Evolutionary conservation across 2,329 filamentous ascomycete genomes (phyloP).

Genomic region (Madurella fahalii): DNA sequence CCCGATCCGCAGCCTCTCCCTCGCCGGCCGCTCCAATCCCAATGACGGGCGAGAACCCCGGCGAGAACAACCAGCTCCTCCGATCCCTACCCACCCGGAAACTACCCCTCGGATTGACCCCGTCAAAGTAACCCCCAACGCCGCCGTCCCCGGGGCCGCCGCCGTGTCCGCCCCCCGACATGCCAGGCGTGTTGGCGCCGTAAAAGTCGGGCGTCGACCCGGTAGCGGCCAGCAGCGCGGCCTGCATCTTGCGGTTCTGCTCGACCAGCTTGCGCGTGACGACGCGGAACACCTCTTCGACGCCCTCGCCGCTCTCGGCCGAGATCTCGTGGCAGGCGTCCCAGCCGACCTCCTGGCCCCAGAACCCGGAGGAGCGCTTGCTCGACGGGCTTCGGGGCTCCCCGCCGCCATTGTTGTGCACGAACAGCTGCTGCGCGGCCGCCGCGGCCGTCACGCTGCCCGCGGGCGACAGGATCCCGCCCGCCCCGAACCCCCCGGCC

Average conservation of each 20-base stretch:
- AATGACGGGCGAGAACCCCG: conserved; percentile 43
- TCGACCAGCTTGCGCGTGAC: conserved; percentile 60
- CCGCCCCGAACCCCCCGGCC: too few relatives aligned
- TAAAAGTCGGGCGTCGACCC: conserved; percentile 41
- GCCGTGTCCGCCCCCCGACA: conserved; percentile 5
- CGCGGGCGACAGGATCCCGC: too few relatives aligned
- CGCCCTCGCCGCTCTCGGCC: conserved; percentile 88
- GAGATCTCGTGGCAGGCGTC: conserved; percentile 97
- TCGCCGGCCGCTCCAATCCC: conserved; percentile 1
- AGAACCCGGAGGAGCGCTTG: conserved; percentile 71
- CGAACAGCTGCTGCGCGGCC: not conserved
- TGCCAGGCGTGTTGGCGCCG: conserved; percentile 19
- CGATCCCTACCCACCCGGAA: conserved; percentile 56
- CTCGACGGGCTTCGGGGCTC: conserved; percentile 59
- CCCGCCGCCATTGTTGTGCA: not conserved
- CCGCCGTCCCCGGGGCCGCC: conserved; percentile 1
- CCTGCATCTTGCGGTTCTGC: conserved; percentile 60
- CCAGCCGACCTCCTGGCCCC: conserved; percentile 92
- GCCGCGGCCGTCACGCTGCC: not conserved
- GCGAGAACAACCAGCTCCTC: conserved; percentile 56
- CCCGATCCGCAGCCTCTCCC: not conserved
- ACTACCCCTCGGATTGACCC: conserved; percentile 44
- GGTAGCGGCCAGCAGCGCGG: conserved; percentile 53
- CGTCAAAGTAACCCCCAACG: conserved; percentile 46
- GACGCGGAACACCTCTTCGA: conserved; percentile 89